These are phyloP conservation scores for Aspergillus pseudoterreus DNA, from an alignment of 2,329 filamentous ascomycete genomes.

Conservation along the genomic window DNA sequence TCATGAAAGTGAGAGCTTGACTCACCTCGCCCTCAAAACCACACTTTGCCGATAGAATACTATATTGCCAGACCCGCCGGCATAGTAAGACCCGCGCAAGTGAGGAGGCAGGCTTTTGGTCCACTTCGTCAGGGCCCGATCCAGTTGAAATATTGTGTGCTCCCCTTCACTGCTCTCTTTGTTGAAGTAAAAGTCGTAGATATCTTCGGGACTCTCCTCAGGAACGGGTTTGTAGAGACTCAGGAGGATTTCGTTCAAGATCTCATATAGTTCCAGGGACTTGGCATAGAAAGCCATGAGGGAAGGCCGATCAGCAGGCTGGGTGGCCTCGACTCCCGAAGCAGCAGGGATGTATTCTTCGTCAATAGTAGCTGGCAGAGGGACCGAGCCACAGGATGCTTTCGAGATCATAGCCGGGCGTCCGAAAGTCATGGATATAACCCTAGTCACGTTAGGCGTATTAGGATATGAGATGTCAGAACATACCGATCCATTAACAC, in stretches of 20 bases:
- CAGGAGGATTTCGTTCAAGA: slow-evolving; percentile 32
- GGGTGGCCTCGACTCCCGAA: slow-evolving; percentile 11
- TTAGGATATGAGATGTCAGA: background rate
- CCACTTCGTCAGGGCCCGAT: slow-evolving; percentile 30
- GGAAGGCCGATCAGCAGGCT: slow-evolving; percentile 23
- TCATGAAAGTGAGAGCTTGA: background rate
- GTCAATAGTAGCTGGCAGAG: slow-evolving; percentile 27
- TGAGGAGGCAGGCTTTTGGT: slow-evolving; percentile 26
- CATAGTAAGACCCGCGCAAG: slow-evolving; percentile 13
- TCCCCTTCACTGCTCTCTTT: slow-evolving; percentile 20
- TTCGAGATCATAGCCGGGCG: slow-evolving; percentile 35
- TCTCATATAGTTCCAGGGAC: slow-evolving; percentile 33
- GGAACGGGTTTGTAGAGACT: slow-evolving; percentile 25
- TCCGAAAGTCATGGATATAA: slow-evolving; percentile 37
- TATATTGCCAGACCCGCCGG: slow-evolving; percentile 9
- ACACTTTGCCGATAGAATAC: slow-evolving; percentile 31
- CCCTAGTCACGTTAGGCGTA: slow-evolving; percentile 13
- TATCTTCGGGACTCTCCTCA: slow-evolving; percentile 23
- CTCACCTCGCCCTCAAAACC: slow-evolving; percentile 30
- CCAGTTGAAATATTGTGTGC: slow-evolving; percentile 31
- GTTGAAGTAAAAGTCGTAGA: slow-evolving; percentile 26
- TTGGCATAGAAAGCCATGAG: slow-evolving; percentile 31
- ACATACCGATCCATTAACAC: slow-evolving; percentile 35
- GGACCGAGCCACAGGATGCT: slow-evolving; percentile 22
- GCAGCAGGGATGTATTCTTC: slow-evolving; percentile 26